Percentiles rank a stretch among this genome's conserved stretches.
These are phyloP conservation scores for Isabelozyma gotoi DNA, from an alignment of 805 yeast species.

Conservation along the genomic window DNA sequence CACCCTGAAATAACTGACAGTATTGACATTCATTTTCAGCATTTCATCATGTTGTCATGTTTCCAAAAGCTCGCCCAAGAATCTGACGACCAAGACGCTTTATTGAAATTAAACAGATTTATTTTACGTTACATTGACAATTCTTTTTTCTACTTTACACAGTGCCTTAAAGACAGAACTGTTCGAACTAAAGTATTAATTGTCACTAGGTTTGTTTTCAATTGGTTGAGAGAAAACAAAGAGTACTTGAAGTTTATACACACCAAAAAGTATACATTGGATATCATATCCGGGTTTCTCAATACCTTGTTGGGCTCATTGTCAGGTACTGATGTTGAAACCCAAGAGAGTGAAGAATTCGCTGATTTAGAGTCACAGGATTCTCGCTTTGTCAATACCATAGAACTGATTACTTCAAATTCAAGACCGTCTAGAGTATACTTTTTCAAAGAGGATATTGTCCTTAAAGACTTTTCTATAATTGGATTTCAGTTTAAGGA, in stretches of 20 bases:
- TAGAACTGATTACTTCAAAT: slow-evolving; percentile 8
- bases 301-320: slow-evolving; percentile 11
- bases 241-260: slow-evolving; percentile 13
- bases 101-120: slow-evolving; percentile 12
- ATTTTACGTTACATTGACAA: slow-evolving; percentile 20
- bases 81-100: slow-evolving; percentile 6
- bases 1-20: slow-evolving; percentile 2
- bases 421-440: slow-evolving; percentile 50
- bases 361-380: background rate
- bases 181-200: slow-evolving; percentile 11
- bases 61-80: slow-evolving; percentile 15
- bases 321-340: background rate
- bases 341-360: background rate
- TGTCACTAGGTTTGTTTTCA: slow-evolving; percentile 46
- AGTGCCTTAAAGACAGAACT: background rate
- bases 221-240: slow-evolving; percentile 58
- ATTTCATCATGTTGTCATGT: slow-evolving; percentile 22
- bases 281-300: slow-evolving; percentile 10
- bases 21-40: slow-evolving; percentile 17
- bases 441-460: slow-evolving; percentile 64
- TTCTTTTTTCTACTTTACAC: slow-evolving; percentile 10
- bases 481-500: slow-evolving; percentile 56
- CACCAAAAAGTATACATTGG: slow-evolving; percentile 8
- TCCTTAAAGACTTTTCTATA: slow-evolving; percentile 58
- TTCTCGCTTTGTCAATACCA: background rate